These are phyloP conservation scores for Vitis riparia DNA, from an alignment of 164 flowering plant genomes.

Conservation along the genomic window DNA sequence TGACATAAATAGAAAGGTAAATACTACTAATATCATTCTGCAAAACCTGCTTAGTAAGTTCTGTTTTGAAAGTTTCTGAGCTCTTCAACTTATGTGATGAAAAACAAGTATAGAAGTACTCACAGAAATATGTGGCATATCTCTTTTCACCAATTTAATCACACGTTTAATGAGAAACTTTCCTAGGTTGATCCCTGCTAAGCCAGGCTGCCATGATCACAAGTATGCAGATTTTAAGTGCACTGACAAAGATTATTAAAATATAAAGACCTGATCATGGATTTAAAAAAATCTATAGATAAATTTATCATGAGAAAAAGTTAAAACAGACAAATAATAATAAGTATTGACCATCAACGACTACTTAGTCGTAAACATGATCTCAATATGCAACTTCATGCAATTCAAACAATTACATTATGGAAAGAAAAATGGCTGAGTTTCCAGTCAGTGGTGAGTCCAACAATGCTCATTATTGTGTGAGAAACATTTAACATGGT, in stretches of 20 bases:
- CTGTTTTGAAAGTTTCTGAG: not conserved
- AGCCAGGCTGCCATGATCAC: constrained; percentile 71
- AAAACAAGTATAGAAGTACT: constrained; percentile 26
- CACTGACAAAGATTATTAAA: too few species aligned
- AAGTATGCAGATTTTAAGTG: constrained; percentile 7
- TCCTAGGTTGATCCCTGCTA: constrained; percentile 90
- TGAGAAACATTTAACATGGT: not conserved
- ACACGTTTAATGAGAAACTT: constrained; percentile 95
- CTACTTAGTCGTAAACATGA: not conserved
- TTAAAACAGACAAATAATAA: not conserved
- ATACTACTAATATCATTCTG: too few species aligned
- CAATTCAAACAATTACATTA: too few species aligned
- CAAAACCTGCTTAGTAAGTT: too few species aligned
- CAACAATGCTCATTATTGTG: too few species aligned
- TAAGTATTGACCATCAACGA: not conserved
- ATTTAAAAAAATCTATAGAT: constrained; percentile 3
- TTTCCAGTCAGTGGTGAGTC: too few species aligned
- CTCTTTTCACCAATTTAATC: constrained; percentile 70
- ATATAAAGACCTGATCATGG: constrained; percentile 1
- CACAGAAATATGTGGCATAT: constrained; percentile 86
- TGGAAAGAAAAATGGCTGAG: too few species aligned
- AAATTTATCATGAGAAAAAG: not conserved
- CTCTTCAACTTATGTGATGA: not conserved
- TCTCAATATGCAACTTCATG: too few species aligned
- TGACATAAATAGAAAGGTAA: too few species aligned